A percentile compares a stretch with the other conserved stretches of the same genome.
These are phyloP conservation scores for Penicillium polonicum DNA, from an alignment of 2,329 filamentous ascomycete genomes.

Conservation along the genomic window DNA sequence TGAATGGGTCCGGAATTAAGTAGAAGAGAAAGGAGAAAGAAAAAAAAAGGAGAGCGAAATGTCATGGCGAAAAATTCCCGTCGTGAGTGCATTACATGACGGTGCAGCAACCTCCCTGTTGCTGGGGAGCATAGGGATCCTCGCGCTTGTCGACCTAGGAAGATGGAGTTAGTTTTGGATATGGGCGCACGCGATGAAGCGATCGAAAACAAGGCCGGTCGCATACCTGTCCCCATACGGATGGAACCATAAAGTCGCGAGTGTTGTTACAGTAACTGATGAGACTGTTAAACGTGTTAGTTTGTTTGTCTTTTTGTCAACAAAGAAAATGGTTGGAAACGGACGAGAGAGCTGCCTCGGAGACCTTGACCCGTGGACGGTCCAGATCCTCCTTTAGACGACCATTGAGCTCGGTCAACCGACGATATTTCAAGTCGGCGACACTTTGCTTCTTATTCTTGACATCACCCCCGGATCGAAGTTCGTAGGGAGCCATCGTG, in stretches of 20 bases:
- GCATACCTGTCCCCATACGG: slow-evolving; percentile 80
- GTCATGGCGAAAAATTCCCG: slow-evolving; percentile 25
- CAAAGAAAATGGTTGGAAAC: slow-evolving; percentile 31
- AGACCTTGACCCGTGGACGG: slow-evolving; percentile 90
- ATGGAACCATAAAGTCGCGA: slow-evolving; percentile 98
- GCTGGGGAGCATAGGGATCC: slow-evolving; percentile 97
- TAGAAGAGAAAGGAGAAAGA: slow-evolving; percentile 13
- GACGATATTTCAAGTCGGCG: slow-evolving; percentile 95
- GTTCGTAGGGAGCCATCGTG: slow-evolving; percentile 63
- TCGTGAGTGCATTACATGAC: slow-evolving; percentile 70
- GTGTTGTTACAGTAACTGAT: slow-evolving; percentile 98
- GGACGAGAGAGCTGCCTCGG: slow-evolving; percentile 85
- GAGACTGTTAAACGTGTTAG: slow-evolving; percentile 60
- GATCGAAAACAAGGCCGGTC: slow-evolving; percentile 7
- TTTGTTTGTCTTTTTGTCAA: slow-evolving; percentile 1
- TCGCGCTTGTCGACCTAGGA: slow-evolving; percentile 81
- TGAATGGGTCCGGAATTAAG: slow-evolving; percentile 24
- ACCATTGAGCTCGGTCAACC: slow-evolving; percentile 95
- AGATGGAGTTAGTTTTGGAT: slow-evolving; percentile 14
- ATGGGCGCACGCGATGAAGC: slow-evolving; percentile 7
- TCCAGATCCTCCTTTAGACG: slow-evolving; percentile 94
- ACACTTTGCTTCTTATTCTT: slow-evolving; percentile 98
- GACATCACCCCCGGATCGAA: slow-evolving; percentile 63
- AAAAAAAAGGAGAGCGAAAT: slow-evolving; percentile 17
- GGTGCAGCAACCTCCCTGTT: slow-evolving; percentile 86